Evolutionary conservation across 2,329 filamentous ascomycete genomes (phyloP), one percentile per base, ranked within the genome.

Genomic region (Cytospora leucostoma): DNA sequence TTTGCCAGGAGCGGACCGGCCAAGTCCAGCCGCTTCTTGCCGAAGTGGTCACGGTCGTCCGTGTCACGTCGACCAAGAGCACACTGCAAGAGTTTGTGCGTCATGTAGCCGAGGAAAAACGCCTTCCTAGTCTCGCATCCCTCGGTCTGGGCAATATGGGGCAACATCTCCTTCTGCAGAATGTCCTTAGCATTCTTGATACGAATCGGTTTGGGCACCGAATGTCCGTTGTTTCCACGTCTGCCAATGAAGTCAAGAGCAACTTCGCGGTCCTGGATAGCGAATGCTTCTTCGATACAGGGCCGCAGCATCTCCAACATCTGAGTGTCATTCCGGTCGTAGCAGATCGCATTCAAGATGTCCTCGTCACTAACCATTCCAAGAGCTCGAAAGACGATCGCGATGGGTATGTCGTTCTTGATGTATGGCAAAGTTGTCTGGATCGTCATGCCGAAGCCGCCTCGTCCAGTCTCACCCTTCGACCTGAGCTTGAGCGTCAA

Each of bases 21-120:
- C 71, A 99, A 84, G 80, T 99, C 95, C 63, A 99, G 83, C 69
- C 95, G 90, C 84, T 99, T 99, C 84, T 98, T 98, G 72, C 95
- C 95, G 73, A 99, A 97, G 76, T 99, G 96, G 81, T 99, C 95
- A 80, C 95, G 91, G 73, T 99, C 95, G 72, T 99, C 95, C 33
- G 93, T 92, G 74, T 98, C 95, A 67, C 93, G 90, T 66, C 95
- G 89, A 58, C 95, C 96, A 55, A 99, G 84, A 61, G 93, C 92
- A 74, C 93, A 97, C 76, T 97, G 94, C 32, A 98, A 83, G 70
- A 99, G 84, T 74, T 95, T 91, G 77, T 99, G 94, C 54, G 98
- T 92, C 94, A 99, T 99, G 78, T 99, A 99, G 27, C 96, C 95
- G 56, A 99, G 81, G 83, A 98, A 99, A 78, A 97, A 99, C 2